Percentiles rank a stretch among this genome's conserved stretches.
Evolutionary conservation across 805 yeast species (phyloP).

Genomic region (Maudiozyma turicensis): DNA sequence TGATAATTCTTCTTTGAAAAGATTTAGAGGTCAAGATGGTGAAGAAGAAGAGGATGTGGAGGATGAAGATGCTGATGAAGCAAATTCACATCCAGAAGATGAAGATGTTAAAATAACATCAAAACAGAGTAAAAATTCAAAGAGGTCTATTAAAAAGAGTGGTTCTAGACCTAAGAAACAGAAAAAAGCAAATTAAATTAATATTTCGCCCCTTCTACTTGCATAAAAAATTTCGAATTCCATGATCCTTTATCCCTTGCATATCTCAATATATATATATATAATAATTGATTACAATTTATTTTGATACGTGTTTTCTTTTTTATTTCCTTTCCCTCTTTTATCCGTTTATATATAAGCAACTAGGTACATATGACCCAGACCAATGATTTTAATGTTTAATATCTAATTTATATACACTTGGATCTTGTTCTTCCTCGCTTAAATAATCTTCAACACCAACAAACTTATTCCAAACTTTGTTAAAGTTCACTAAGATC

Average conservation of each 20-base stretch:
- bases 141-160: neutral
- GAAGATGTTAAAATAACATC: conserved; percentile 13
- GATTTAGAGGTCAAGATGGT: conserved; percentile 21
- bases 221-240: too few relatives aligned
- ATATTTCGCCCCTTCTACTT: neutral
- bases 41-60: conserved; percentile 21
- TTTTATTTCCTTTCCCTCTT: neutral
- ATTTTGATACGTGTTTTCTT: neutral
- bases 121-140: neutral
- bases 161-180: neutral
- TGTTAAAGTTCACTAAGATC: conserved; percentile 38
- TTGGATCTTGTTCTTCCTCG: conserved; percentile 18
- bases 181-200: neutral
- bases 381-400: conserved; percentile 16
- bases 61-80: conserved; percentile 15
- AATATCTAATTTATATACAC: conserved; percentile 14
- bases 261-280: neutral
- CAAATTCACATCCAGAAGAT: conserved; percentile 2
- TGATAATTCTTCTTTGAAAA: conserved; percentile 37
- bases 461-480: conserved; percentile 65
- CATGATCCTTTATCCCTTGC: neutral
- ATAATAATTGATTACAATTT: neutral
- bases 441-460: conserved; percentile 38
- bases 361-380: too few relatives aligned
- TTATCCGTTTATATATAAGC: neutral